Evolutionary conservation across 768 basidiomycete species (phyloP), one percentile per base, ranked within the genome.

Genomic region (Panellus pusillus): DNA sequence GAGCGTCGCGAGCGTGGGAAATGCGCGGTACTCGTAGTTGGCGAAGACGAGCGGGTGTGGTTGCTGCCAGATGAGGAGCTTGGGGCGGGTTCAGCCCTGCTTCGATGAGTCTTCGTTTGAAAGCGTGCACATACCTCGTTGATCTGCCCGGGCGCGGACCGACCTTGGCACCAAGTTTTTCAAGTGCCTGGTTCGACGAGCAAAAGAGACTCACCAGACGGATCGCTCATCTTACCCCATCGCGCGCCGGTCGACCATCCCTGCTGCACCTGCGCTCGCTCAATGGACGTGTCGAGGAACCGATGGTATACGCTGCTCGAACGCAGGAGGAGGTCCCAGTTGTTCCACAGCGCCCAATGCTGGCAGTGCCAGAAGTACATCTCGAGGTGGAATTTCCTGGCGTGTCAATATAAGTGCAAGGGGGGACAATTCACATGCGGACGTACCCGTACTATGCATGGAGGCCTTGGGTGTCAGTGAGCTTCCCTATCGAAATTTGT

Each of bases 211-310:
- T 24, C n/a, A 8, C 82, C 82, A 0, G 74, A 72, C 0, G 83
- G 83, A 56, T 83, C 81, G 9, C 80, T 82, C 82, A 82, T 83
- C 64, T 84, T 84, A 8, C 79, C 76, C 81, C 81, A 83, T 24
- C 83, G 75, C 17, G 82, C 83, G n/a, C 83, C 83, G 8, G 71
- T 61, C 11, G 70, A 51, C 71, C 74, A 83, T 51, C 77, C 75
- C 63, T 84, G 74, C 64, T 82, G 80, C 3, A 74, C 67, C 58
- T 79, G 78, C 1, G 83, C 77, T 1, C 81, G 75, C 6, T 63
- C 44, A 35, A 80, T 68, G 12, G 81, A 77, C 32, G 70, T 70
- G 12, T 65, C 54, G 19, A 83, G 74, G 65, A 82, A 83, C 3
- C 74, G 72, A 7, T 69, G 59, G 63, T 83, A 83, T 9, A 80